Evolutionary conservation across 495 filamentous ascomycete genomes (phyloP).

Genomic region (Chaetomidium leptoderma): DNA sequence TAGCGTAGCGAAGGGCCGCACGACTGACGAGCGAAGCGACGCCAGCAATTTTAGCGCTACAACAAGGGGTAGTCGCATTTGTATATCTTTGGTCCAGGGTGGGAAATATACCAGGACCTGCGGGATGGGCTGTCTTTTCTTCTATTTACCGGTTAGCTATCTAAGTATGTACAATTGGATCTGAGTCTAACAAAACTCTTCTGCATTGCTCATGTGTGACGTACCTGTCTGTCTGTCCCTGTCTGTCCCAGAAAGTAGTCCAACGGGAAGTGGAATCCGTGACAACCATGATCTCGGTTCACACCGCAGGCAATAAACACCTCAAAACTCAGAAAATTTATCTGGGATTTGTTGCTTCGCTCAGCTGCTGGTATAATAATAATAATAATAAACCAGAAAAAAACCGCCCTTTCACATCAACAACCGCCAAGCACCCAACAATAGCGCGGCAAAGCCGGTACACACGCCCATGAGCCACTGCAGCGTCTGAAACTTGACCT

Average conservation of each 20-base stretch:
- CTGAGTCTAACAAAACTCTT: neutral
- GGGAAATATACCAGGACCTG: slow-evolving; percentile 8
- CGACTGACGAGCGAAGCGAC: too few relatives aligned
- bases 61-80: slow-evolving; percentile 5
- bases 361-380: slow-evolving; percentile 1
- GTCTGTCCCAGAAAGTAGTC: too few relatives aligned
- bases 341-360: too few relatives aligned
- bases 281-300: too few relatives aligned
- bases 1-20: too few relatives aligned
- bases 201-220: neutral
- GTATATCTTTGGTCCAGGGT: slow-evolving; percentile 7
- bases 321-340: too few relatives aligned
- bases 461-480: slow-evolving; percentile 99
- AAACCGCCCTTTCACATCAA: slow-evolving; percentile 49
- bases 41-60: slow-evolving; percentile 2
- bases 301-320: too few relatives aligned
- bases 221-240: neutral
- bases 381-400: neutral
- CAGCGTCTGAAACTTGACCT: slow-evolving; percentile 94
- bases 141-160: neutral
- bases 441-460: slow-evolving; percentile 82
- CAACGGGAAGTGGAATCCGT: too few relatives aligned
- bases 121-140: slow-evolving; percentile 8
- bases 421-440: slow-evolving; percentile 94
- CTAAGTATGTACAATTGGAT: too few relatives aligned